A percentile compares a stretch with the other conserved stretches of the same genome.
Conservation (phyloP, 2,329 filamentous ascomycete genomes). For the Lachnellula occidentalis region DNA sequence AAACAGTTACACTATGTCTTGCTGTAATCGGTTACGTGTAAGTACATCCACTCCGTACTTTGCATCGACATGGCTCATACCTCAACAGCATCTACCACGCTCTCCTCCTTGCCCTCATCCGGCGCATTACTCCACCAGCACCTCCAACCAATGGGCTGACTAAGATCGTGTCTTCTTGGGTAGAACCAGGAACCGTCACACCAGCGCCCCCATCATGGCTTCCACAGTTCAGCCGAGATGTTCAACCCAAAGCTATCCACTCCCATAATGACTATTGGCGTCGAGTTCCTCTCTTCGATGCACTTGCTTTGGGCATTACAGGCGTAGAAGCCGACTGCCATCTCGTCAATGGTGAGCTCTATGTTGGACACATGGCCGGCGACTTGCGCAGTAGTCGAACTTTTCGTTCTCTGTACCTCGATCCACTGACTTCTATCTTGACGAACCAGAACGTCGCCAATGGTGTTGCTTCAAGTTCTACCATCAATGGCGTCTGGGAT, state of each 20-base stretch:
- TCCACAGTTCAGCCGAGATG: constrained; percentile 15
- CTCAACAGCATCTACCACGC: constrained; percentile 11
- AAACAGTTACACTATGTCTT: constrained; percentile 3
- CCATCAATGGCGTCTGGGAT: constrained; percentile 20
- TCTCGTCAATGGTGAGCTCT: constrained; percentile 45
- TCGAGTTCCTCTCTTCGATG: constrained; percentile 41
- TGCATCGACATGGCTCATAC: background rate
- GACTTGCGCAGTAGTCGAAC: constrained; percentile 49
- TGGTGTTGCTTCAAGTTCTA: background rate
- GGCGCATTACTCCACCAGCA: constrained; percentile 38
- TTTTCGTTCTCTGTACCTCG: constrained; percentile 51
- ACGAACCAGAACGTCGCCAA: constrained; percentile 39
- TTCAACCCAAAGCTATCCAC: constrained; percentile 31
- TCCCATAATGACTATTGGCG: constrained; percentile 56
- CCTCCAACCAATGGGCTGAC: constrained; percentile 43
- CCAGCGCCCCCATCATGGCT: constrained; percentile 17
- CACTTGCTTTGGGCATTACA: constrained; percentile 51
- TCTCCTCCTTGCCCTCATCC: constrained; percentile 25
- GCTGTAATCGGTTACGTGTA: constrained; percentile 10
- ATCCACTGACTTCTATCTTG: constrained; percentile 52
- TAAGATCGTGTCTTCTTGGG: constrained; percentile 11
- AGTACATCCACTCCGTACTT: background rate
- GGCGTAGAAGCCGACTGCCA: constrained; percentile 57
- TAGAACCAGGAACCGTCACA: constrained; percentile 4
- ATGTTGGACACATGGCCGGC: constrained; percentile 50